A percentile compares a stretch with the other conserved stretches of the same genome.
phyloP scores from a whole-genome alignment of 2,329 filamentous ascomycete species.

The Dactylellina sp. region DNA sequence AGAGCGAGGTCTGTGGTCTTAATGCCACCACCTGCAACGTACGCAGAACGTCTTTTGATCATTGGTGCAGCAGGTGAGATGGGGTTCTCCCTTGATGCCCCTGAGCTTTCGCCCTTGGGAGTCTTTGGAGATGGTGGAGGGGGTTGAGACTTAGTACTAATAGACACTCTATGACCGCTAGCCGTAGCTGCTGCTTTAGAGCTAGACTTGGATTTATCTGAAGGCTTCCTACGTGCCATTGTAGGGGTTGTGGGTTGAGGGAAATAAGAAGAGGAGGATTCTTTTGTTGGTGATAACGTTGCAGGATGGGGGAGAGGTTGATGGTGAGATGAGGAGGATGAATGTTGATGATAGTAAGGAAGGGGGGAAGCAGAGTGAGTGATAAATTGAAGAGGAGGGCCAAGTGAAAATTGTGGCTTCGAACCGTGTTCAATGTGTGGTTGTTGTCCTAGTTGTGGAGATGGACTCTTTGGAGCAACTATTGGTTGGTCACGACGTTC shows the following conservation, averaged over 20 bases:
- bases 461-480: constrained; percentile 51
- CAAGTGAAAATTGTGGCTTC: constrained; percentile 26
- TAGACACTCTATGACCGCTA: constrained; percentile 29
- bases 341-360: constrained; percentile 21
- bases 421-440: not conserved
- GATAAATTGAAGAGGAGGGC: constrained; percentile 38
- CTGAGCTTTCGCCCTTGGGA: constrained; percentile 25
- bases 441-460: constrained; percentile 29
- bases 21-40: constrained; percentile 53
- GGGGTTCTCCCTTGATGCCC: constrained; percentile 25
- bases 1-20: constrained; percentile 53
- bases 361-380: constrained; percentile 25
- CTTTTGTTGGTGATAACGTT: constrained; percentile 40
- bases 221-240: constrained; percentile 34
- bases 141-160: constrained; percentile 34
- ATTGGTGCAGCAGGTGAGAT: constrained; percentile 44
- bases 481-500: constrained; percentile 54
- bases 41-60: constrained; percentile 50
- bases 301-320: constrained; percentile 2
- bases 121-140: constrained; percentile 45
- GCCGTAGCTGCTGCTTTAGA: constrained; percentile 28
- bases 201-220: constrained; percentile 35
- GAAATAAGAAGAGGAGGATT: constrained; percentile 22
- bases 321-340: constrained; percentile 20
- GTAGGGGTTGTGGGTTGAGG: constrained; percentile 47